These are phyloP conservation scores for Fusarium illudens DNA, from an alignment of 2,329 filamentous ascomycete genomes.

Conservation along the genomic window DNA sequence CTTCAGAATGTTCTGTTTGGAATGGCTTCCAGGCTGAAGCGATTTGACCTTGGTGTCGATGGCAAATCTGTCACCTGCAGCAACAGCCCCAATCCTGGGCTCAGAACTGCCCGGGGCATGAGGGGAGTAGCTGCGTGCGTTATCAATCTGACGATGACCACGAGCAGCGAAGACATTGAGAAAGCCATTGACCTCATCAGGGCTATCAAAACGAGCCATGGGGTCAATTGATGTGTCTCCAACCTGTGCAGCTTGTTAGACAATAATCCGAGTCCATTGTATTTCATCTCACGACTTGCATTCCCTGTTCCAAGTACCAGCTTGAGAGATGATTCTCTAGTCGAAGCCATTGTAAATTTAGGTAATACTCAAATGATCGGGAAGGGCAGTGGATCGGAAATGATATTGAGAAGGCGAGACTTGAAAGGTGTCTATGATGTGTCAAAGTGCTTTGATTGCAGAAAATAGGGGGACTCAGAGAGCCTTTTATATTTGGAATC, in stretches of 20 bases:
- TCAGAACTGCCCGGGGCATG: constrained; percentile 42
- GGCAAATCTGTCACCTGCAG: constrained; percentile 41
- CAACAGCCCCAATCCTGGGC: constrained; percentile 41
- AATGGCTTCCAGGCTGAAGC: constrained; percentile 40
- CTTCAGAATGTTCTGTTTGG: constrained; percentile 38
- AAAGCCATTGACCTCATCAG: constrained; percentile 39
- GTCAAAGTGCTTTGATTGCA: background rate
- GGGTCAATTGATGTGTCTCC: constrained; percentile 34
- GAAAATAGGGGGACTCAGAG: background rate
- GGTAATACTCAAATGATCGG: background rate
- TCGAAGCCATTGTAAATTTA: background rate
- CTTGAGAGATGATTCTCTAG: constrained; percentile 15
- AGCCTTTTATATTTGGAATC: background rate
- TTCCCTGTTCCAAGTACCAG: constrained; percentile 27
- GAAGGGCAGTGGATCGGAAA: background rate
- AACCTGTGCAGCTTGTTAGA: constrained; percentile 21
- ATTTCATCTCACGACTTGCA: background rate
- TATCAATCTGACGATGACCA: constrained; percentile 46
- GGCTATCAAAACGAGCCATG: constrained; percentile 37
- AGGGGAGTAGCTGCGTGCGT: constrained; percentile 45
- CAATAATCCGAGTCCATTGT: fast-evolving
- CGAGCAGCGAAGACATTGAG: constrained; percentile 30
- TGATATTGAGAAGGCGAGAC: background rate
- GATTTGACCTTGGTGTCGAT: constrained; percentile 50
- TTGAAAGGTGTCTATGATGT: background rate